Percentiles rank a stretch among this genome's conserved stretches.
phyloP scores from a whole-genome alignment of 2,329 filamentous ascomycete genomes.

The Acephala macrosclerotiorum region DNA sequence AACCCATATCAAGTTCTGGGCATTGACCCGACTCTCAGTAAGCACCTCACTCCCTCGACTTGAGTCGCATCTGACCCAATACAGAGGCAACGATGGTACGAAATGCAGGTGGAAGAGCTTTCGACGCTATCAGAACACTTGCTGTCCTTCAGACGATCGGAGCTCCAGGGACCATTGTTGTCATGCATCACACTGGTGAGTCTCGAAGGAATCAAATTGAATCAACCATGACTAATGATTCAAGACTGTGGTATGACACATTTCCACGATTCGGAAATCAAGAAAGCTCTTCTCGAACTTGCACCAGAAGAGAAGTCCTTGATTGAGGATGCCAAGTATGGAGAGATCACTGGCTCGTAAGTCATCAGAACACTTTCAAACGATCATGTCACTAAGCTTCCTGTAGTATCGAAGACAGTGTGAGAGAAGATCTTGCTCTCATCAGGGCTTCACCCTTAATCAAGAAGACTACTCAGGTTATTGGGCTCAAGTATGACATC shows the following conservation, averaged over 20 bases:
- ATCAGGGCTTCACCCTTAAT: slow-evolving; percentile 35
- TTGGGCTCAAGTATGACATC: slow-evolving; percentile 34
- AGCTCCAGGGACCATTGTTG: slow-evolving; percentile 30
- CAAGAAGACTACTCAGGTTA: slow-evolving; percentile 33
- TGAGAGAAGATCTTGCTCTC: slow-evolving; percentile 32
- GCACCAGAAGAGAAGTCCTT: slow-evolving; percentile 24
- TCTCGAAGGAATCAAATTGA: not conserved
- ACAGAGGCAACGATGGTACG: slow-evolving; percentile 35
- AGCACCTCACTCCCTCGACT: not conserved
- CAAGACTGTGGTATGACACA: slow-evolving; percentile 36
- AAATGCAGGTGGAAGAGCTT: slow-evolving; percentile 34
- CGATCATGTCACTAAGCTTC: not conserved
- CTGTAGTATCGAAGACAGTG: slow-evolving; percentile 30
- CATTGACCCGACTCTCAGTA: slow-evolving; percentile 31
- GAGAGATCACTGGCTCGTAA: slow-evolving; percentile 32
- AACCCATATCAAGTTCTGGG: slow-evolving; percentile 36
- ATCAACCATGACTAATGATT: slow-evolving; percentile 1
- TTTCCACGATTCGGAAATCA: slow-evolving; percentile 30
- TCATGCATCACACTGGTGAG: slow-evolving; percentile 37
- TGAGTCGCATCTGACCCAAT: slow-evolving; percentile 4
- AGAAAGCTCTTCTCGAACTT: slow-evolving; percentile 28
- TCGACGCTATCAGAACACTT: slow-evolving; percentile 34
- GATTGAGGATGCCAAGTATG: slow-evolving; percentile 31
- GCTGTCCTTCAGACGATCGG: slow-evolving; percentile 34
- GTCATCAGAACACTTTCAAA: not conserved